Percentiles rank a stretch among this genome's conserved stretches.
These are phyloP conservation scores for Medakamo hakoo DNA, from an alignment of 139 green algal species.

Conservation along the genomic window DNA sequence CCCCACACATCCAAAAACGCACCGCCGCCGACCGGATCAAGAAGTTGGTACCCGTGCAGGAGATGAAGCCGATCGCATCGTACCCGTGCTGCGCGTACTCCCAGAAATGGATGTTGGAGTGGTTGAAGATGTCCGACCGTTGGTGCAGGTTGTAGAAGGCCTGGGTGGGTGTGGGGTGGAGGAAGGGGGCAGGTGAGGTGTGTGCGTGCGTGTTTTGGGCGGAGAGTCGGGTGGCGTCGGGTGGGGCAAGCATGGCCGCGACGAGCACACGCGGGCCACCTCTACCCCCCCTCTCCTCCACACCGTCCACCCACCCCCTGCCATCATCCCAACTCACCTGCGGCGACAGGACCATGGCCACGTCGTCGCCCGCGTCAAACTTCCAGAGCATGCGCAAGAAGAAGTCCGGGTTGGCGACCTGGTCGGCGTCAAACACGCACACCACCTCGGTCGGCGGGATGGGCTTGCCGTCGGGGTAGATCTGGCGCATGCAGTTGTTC, in stretches of 20 bases:
- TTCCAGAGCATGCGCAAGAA: slow-evolving; percentile 46
- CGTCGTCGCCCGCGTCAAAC: slow-evolving; percentile 35
- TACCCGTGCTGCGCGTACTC: slow-evolving; percentile 29
- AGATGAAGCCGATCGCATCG: slow-evolving; percentile 44
- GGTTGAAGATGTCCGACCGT: slow-evolving; percentile 67
- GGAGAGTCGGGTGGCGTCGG: too few species aligned
- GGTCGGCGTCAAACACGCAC: slow-evolving; percentile 66
- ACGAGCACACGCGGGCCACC: too few species aligned
- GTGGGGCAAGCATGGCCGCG: too few species aligned
- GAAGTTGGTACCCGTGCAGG: slow-evolving; percentile 55
- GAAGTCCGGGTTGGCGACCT: slow-evolving; percentile 50
- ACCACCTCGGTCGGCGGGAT: slow-evolving; percentile 46
- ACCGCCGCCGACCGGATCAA: slow-evolving; percentile 40
- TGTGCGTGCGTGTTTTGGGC: too few species aligned
- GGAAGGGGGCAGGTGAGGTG: too few species aligned
- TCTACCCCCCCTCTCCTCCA: too few species aligned
- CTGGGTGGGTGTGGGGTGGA: slow-evolving; percentile 24
- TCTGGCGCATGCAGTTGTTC: slow-evolving; percentile 36
- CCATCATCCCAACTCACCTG: too few species aligned
- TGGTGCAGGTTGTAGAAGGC: slow-evolving; percentile 63
- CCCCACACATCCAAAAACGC: too few species aligned
- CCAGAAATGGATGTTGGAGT: slow-evolving; percentile 71
- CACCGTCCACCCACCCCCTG: slow-evolving; percentile 9
- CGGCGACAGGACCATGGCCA: slow-evolving; percentile 40
- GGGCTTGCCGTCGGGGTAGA: slow-evolving; percentile 30